Conservation (phyloP, 1,284 basidiomycete species). For the Puccinia horiana region DNA sequence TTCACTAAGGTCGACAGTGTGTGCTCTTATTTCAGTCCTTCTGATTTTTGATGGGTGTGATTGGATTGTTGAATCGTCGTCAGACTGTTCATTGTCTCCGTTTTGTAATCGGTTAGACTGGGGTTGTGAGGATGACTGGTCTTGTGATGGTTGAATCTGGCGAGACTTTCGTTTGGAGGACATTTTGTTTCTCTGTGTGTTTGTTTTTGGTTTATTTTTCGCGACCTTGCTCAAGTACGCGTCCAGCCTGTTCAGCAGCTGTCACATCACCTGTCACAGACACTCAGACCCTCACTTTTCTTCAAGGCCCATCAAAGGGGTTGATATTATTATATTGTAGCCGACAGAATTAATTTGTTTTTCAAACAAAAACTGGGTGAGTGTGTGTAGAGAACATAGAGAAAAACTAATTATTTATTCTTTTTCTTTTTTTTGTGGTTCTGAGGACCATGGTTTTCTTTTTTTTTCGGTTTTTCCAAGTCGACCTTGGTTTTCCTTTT, state of each 20-base stretch:
- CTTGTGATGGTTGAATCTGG: neutral
- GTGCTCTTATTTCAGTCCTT: constrained; percentile 27
- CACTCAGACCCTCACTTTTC: no score
- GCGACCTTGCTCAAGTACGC: neutral
- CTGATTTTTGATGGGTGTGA: constrained; percentile 18
- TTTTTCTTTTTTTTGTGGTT: neutral
- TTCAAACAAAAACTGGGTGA: no score
- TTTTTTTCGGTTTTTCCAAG: no score
- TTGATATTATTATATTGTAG: no score
- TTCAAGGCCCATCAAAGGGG: no score
- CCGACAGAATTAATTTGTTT: no score
- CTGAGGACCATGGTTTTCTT: no score
- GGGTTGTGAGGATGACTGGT: neutral
- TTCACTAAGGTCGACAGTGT: constrained; percentile 31
- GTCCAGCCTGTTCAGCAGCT: neutral
- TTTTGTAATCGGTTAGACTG: neutral
- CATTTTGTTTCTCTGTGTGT: neutral
- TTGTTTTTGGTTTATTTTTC: neutral
- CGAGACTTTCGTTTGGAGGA: constrained; percentile 22
- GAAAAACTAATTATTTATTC: neutral
- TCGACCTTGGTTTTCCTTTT: neutral
- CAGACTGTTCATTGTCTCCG: neutral
- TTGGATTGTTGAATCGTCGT: neutral
- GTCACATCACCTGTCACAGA: neutral
- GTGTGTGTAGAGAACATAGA: no score